Evolutionary conservation across 805 yeast species (phyloP).

Genomic region (Schizosaccharomyces lindneri): DNA sequence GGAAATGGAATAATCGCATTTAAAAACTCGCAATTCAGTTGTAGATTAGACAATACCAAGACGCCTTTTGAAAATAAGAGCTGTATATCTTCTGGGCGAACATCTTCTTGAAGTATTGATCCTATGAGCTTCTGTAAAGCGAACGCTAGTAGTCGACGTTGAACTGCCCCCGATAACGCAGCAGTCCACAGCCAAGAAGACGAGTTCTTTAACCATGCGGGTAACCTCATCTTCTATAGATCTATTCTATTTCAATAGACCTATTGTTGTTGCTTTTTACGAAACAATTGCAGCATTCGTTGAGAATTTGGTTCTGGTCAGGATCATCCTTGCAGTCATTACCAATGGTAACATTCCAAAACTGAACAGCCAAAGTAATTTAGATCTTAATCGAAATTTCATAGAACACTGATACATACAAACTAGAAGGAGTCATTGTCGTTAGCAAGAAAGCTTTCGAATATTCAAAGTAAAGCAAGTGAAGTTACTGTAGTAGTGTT

Average conservation of each 20-base stretch:
- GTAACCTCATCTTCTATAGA: background rate
- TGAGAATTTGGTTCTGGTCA: no score
- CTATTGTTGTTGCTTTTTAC: background rate
- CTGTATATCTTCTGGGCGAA: background rate
- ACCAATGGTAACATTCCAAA: no score
- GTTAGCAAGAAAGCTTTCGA: no score
- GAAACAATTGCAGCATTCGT: background rate
- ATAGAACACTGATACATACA: no score
- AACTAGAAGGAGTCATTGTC: no score
- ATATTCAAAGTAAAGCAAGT: no score
- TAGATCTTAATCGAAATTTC: no score
- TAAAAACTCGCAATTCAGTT: background rate
- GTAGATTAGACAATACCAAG: background rate
- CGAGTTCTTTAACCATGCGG: background rate
- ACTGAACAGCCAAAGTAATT: no score
- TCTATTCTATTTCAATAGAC: background rate
- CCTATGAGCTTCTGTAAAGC: background rate
- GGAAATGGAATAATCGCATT: background rate
- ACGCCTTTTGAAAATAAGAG: background rate
- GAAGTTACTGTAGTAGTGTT: no score
- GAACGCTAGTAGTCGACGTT: background rate
- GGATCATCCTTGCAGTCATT: no score
- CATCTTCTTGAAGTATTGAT: background rate
- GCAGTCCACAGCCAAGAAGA: background rate
- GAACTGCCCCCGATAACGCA: background rate